Evolutionary conservation across 2,329 filamentous ascomycete species (phyloP).

Genomic region (Claviceps purpurea): DNA sequence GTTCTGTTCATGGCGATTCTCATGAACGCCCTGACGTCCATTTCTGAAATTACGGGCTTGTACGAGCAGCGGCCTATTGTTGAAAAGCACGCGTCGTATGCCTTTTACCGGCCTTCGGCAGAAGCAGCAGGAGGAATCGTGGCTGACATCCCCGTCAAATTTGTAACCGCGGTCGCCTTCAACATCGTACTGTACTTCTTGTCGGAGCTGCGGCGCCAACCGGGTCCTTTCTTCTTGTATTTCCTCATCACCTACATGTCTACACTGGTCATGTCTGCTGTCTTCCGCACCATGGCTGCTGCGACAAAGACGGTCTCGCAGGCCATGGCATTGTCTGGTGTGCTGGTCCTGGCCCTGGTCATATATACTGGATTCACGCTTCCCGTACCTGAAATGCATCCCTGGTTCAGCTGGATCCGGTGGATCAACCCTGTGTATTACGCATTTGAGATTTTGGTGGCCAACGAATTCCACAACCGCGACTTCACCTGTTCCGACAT

Average conservation of each 20-base stretch:
- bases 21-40: slow-evolving; percentile 43
- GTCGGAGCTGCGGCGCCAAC: slow-evolving; percentile 37
- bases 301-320: slow-evolving; percentile 52
- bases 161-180: slow-evolving; percentile 34
- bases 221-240: slow-evolving; percentile 64
- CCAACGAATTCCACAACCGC: slow-evolving; percentile 56
- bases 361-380: slow-evolving; percentile 47
- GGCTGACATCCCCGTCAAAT: slow-evolving; percentile 44
- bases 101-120: slow-evolving; percentile 36
- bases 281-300: slow-evolving; percentile 63
- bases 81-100: slow-evolving; percentile 34
- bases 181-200: slow-evolving; percentile 47
- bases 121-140: slow-evolving; percentile 42
- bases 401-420: slow-evolving; percentile 64
- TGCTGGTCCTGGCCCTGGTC: slow-evolving; percentile 47
- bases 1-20: slow-evolving; percentile 48
- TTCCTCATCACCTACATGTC: slow-evolving; percentile 54
- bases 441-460: slow-evolving; percentile 57
- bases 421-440: slow-evolving; percentile 64
- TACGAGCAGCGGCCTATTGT: slow-evolving; percentile 34
- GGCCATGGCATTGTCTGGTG: slow-evolving; percentile 37
- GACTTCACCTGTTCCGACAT: slow-evolving; percentile 41
- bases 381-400: slow-evolving; percentile 43
- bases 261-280: slow-evolving; percentile 60
- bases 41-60: slow-evolving; percentile 38